These are phyloP conservation scores for Podaxis carcinomalis DNA, from an alignment of 768 basidiomycete genomes.

Conservation along the genomic window DNA sequence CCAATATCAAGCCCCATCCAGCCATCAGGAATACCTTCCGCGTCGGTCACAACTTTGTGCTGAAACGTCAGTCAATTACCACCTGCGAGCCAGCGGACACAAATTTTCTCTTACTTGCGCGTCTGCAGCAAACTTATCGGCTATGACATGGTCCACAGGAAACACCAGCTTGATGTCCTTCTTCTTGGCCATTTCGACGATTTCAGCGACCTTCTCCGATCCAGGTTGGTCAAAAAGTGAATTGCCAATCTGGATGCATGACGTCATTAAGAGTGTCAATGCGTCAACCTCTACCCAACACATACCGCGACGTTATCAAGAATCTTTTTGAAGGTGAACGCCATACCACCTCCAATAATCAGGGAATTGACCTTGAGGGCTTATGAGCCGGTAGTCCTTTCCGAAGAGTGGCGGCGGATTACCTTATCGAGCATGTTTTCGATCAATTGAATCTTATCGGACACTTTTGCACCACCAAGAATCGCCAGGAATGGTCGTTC, in stretches of 20 bases:
- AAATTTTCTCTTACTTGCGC: conserved; percentile 52
- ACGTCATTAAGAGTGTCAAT: conserved; percentile 16
- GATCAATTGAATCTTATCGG: conserved; percentile 98
- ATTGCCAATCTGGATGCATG: conserved; percentile 70
- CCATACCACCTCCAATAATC: conserved; percentile 98
- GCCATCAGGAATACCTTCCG: conserved; percentile 83
- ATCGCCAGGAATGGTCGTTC: conserved; percentile 97
- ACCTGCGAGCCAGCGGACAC: neutral
- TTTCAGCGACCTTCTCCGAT: conserved; percentile 73
- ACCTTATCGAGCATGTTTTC: conserved; percentile 99
- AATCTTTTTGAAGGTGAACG: conserved; percentile 98
- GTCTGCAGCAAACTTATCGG: conserved; percentile 92
- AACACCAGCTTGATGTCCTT: conserved; percentile 94
- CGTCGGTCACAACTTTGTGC: conserved; percentile 74
- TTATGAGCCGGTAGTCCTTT: neutral
- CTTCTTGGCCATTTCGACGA: conserved; percentile 89
- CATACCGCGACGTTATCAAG: conserved; percentile 72
- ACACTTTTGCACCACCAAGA: conserved; percentile 97
- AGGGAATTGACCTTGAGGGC: conserved; percentile 77
- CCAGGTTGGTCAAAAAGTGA: conserved; percentile 93
- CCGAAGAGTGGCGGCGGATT: conserved; percentile 9
- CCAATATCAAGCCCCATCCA: conserved; percentile 97
- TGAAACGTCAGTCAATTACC: conserved; percentile 22
- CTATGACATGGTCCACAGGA: conserved; percentile 92
- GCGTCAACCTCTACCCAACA: conserved; percentile 5